phyloP scores from a whole-genome alignment of 176 grass and related monocot species.

The Phoenix dactylifera region DNA sequence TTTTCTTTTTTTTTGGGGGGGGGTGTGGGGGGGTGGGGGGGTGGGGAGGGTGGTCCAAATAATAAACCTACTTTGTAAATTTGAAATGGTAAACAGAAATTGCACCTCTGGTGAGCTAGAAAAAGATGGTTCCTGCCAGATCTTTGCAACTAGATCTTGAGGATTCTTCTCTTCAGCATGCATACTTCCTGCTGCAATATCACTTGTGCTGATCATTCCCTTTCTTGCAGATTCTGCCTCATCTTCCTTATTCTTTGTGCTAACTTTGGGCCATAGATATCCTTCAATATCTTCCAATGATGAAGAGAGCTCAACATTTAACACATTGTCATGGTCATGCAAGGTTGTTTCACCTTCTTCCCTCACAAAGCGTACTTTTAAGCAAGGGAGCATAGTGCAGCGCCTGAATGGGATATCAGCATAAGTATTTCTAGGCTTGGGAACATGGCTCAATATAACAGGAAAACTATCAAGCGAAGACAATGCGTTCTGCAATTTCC shows the following conservation, averaged over 20 bases:
- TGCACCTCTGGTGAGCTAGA: conserved; percentile 52
- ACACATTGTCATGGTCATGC: conserved; percentile 36
- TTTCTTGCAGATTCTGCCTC: conserved; percentile 20
- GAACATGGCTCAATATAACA: conserved; percentile 69
- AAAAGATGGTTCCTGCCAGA: conserved; percentile 23
- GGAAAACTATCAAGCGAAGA: conserved; percentile 95
- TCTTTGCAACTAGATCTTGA: conserved; percentile 27
- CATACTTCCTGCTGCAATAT: conserved; percentile 24
- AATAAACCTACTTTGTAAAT: no score
- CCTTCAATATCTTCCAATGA: conserved; percentile 55
- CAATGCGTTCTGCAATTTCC: conserved; percentile 85
- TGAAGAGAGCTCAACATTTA: conserved; percentile 70
- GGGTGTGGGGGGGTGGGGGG: no score
- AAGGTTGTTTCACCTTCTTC: conserved; percentile 54
- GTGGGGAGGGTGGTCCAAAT: no score
- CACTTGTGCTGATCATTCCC: background rate
- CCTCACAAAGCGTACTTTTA: conserved; percentile 75
- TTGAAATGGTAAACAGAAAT: background rate
- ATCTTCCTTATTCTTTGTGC: conserved; percentile 14
- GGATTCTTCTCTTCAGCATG: conserved; percentile 25
- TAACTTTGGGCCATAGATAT: conserved; percentile 75
- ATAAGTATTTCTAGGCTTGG: conserved; percentile 50
- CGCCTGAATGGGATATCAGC: conserved; percentile 60
- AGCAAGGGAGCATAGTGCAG: conserved; percentile 58
- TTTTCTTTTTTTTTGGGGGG: no score